These are phyloP conservation scores for Epichloe elymi DNA, from an alignment of 2,329 filamentous ascomycete genomes.

Conservation along the genomic window DNA sequence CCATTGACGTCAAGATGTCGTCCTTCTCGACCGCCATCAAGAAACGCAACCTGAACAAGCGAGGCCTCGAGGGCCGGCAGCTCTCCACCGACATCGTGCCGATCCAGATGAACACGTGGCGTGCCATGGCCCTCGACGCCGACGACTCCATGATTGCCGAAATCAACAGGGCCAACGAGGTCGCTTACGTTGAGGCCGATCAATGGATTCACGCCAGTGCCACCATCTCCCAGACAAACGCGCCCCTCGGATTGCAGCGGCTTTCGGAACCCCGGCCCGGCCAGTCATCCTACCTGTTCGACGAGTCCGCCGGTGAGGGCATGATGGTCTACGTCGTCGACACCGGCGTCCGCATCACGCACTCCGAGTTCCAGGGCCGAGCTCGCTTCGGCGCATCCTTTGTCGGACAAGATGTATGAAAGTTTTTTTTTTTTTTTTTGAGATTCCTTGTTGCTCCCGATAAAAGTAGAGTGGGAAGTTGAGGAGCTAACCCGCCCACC, in stretches of 20 bases:
- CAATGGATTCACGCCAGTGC: constrained; percentile 30
- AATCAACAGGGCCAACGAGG: constrained; percentile 34
- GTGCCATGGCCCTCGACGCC: constrained; percentile 38
- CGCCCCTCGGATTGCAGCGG: constrained; percentile 39
- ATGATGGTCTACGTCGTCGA: constrained; percentile 52
- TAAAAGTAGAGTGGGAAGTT: no score
- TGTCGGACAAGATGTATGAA: constrained; percentile 29
- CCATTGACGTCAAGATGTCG: constrained; percentile 36
- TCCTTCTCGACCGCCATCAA: constrained; percentile 34
- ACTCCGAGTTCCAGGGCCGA: constrained; percentile 43
- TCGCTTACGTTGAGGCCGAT: constrained; percentile 42
- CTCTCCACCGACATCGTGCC: constrained; percentile 34
- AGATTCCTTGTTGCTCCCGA: constrained; percentile 5
- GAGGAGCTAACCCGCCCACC: not conserved
- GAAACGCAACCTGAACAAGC: constrained; percentile 44
- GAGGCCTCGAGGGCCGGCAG: constrained; percentile 30
- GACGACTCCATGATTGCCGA: constrained; percentile 36
- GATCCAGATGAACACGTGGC: constrained; percentile 36
- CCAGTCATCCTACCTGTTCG: constrained; percentile 29
- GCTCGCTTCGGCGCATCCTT: constrained; percentile 41
- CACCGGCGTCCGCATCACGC: constrained; percentile 45
- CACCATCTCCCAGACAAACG: constrained; percentile 37
- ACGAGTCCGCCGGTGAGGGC: constrained; percentile 37
- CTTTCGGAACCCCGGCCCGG: constrained; percentile 31
- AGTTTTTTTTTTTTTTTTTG: not conserved